Evolutionary conservation across 768 basidiomycete genomes (phyloP), one percentile per base, ranked within the genome.

Genomic region (Tricholoma furcatifolium): DNA sequence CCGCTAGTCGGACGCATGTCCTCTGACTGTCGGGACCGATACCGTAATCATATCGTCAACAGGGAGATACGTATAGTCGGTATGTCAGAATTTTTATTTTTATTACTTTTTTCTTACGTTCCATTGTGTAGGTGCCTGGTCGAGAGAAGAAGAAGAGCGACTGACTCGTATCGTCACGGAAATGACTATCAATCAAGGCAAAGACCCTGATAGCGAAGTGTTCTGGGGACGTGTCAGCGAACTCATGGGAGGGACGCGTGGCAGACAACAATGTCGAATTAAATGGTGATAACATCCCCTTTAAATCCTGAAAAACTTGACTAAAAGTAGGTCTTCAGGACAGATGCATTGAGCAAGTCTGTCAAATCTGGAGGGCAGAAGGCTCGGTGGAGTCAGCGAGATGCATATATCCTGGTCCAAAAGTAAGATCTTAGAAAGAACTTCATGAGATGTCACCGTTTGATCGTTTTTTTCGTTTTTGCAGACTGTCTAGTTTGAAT

Each of bases 21-120:
- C 15, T 74, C 84, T 2, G 91, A 93, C 64, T 93, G 91, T 67
- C 80, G 91, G 9, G 91, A 93, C 68, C 79, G 91, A 50, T 93
- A 85, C 68, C 84, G 91, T 47, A 93, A 93, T 64, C 88, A 93
- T 60, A 79, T 93, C 24, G 75, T 82, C 17, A 80, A 86, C 57
- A 79, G 82, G 14, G 85, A 85, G 20, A 72, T 79, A 11, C 82
- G 88, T n/a, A 62, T 77, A 6, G 71, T 70, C 47, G 90, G 89
- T 79, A 56, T 23, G 74, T 64, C 10, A 30, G 18, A 38, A 50
- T 38, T 30, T 21, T 9, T 20, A 17, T 17, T 9, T 7, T 38
- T 18, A 27, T 15, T 8, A 9, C 47, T 47, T 51, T 27, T 30
- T 50, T 43, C 38, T 23, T 15, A 44, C 31, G 38, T 32, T 38